Evolutionary conservation across 306 rosid genomes (phyloP).

Genomic region (Acacia melanoxylon): DNA sequence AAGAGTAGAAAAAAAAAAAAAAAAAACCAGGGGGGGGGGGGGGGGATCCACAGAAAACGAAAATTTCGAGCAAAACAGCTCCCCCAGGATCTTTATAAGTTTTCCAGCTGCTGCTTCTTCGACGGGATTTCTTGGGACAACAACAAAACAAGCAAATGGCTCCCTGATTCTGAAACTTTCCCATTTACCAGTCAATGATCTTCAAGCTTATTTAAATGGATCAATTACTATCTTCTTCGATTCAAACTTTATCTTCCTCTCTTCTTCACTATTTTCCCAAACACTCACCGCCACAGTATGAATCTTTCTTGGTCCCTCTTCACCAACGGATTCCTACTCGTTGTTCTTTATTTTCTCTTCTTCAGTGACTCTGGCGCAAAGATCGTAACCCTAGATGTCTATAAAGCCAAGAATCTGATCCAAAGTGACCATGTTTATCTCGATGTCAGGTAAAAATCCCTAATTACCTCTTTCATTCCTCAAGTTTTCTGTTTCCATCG

Average conservation of each 20-base stretch:
- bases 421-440: constrained; percentile 62
- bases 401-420: constrained; percentile 51
- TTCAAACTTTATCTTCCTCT: constrained; percentile 34
- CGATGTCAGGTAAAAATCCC: constrained; percentile 61
- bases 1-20: too few relatives aligned
- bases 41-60: too few relatives aligned
- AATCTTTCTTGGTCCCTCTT: constrained; percentile 16
- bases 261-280: not conserved
- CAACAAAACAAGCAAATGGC: constrained; percentile 17
- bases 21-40: too few relatives aligned
- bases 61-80: not conserved
- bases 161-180: not conserved
- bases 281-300: constrained; percentile 24
- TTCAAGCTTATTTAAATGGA: not conserved
- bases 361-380: constrained; percentile 47
- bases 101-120: not conserved
- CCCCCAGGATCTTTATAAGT: not conserved
- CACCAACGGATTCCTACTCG: constrained; percentile 23
- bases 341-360: constrained; percentile 29
- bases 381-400: constrained; percentile 69
- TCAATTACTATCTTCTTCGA: constrained; percentile 9
- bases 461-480: not conserved
- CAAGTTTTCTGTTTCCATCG: not conserved
- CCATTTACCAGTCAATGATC: constrained; percentile 9
- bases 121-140: not conserved